phyloP scores from a whole-genome alignment of 257 asterid species.

The Solanum microdontum region DNA sequence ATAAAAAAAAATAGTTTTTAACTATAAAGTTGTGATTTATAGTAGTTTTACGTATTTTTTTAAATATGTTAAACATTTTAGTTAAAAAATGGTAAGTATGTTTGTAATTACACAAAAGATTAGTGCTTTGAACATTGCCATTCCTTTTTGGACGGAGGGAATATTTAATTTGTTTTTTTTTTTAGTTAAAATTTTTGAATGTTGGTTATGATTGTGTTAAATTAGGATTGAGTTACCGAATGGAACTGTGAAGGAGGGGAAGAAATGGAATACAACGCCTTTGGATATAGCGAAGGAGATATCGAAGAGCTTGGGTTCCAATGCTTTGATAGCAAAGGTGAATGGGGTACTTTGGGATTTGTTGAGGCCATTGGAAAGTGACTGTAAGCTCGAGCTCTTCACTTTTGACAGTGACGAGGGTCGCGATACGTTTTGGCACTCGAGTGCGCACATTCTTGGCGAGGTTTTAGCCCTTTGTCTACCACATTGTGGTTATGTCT shows the following conservation, averaged over 20 bases:
- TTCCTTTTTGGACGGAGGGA: neutral
- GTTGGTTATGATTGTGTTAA: neutral
- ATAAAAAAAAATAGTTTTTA: neutral
- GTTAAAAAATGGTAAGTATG: neutral
- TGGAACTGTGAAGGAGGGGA: conserved; percentile 78
- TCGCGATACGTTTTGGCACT: conserved; percentile 95
- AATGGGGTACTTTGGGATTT: conserved; percentile 78
- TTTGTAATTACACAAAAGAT: neutral
- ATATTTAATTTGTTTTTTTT: neutral
- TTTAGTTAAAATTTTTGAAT: neutral
- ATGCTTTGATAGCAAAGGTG: conserved; percentile 77
- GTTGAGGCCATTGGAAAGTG: conserved; percentile 83
- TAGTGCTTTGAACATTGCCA: neutral
- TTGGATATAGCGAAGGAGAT: conserved; percentile 82
- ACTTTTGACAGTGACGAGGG: conserved; percentile 81
- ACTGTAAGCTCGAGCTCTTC: conserved; percentile 67
- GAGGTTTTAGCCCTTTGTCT: conserved; percentile 33
- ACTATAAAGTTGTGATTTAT: neutral
- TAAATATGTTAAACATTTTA: neutral
- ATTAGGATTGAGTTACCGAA: conserved; percentile 61
- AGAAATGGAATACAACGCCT: conserved; percentile 79
- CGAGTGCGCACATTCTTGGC: conserved; percentile 97
- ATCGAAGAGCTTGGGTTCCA: conserved; percentile 82
- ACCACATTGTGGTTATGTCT: neutral
- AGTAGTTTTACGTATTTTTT: neutral